Conservation (phyloP, 495 filamentous ascomycete species). For the Annulohypoxylon maeteangense region DNA sequence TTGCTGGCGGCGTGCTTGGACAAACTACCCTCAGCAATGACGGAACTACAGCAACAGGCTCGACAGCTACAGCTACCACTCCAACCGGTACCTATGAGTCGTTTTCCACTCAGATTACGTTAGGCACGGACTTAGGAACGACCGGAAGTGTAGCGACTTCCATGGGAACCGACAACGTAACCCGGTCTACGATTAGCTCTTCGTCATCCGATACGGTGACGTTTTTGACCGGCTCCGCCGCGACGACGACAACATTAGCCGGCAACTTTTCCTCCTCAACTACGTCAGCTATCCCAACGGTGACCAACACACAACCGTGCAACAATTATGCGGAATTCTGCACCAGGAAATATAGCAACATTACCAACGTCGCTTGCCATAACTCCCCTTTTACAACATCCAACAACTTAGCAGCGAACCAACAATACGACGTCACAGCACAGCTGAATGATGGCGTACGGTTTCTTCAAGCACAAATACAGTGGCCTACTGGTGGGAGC, state of each 20-base stretch:
- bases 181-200: constrained; percentile 45
- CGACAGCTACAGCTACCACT: constrained; percentile 37
- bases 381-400: constrained; percentile 83
- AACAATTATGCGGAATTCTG: constrained; percentile 91
- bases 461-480: constrained; percentile 87
- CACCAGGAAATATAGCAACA: constrained; percentile 82
- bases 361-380: constrained; percentile 85
- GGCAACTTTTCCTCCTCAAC: constrained; percentile 51
- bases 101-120: constrained; percentile 49
- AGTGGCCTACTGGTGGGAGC: constrained; percentile 55
- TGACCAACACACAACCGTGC: constrained; percentile 79
- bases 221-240: constrained; percentile 55
- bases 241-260: constrained; percentile 41
- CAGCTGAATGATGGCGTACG: constrained; percentile 91
- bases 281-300: constrained; percentile 54
- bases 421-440: constrained; percentile 70
- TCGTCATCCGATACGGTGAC: constrained; percentile 48
- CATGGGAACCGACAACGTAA: constrained; percentile 56
- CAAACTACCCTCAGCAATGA: constrained; percentile 44
- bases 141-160: constrained; percentile 33
- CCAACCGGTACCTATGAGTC: constrained; percentile 55
- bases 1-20: constrained; percentile 33
- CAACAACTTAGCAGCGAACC: constrained; percentile 82
- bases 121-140: constrained; percentile 42
- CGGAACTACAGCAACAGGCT: constrained; percentile 52